These are phyloP conservation scores for Buxus sempervirens DNA, from an alignment of 164 flowering plant species.

Conservation along the genomic window DNA sequence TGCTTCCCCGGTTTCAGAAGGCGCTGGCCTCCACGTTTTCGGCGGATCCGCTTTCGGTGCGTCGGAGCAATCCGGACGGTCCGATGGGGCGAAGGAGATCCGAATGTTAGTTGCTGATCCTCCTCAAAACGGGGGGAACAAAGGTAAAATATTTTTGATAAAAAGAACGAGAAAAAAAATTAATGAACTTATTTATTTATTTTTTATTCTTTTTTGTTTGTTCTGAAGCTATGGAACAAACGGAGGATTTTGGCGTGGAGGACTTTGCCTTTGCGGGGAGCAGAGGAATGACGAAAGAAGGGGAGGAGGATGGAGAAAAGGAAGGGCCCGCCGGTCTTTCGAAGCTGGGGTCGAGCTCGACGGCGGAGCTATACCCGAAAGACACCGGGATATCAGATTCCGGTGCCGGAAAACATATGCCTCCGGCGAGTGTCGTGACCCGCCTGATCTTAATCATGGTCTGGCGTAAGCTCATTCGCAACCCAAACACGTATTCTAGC, in stretches of 20 bases:
- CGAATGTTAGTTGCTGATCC: slow-evolving; percentile 22
- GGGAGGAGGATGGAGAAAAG: slow-evolving; percentile 21
- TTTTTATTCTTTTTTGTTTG: neutral
- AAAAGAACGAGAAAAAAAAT: neutral
- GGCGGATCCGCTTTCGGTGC: slow-evolving; percentile 11
- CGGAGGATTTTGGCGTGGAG: slow-evolving; percentile 3
- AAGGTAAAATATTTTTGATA: slow-evolving; percentile 4
- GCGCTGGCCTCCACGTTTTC: slow-evolving; percentile 12
- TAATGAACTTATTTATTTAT: neutral
- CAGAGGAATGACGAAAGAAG: slow-evolving; percentile 15
- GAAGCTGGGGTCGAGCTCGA: slow-evolving; percentile 32
- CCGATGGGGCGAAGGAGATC: slow-evolving; percentile 26
- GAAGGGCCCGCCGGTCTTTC: slow-evolving; percentile 36
- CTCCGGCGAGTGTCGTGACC: slow-evolving; percentile 32
- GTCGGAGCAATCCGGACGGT: slow-evolving; percentile 12
- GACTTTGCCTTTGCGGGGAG: slow-evolving; percentile 38
- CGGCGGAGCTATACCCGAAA: slow-evolving; percentile 13
- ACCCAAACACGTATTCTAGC: slow-evolving; percentile 34
- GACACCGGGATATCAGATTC: neutral
- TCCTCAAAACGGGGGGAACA: slow-evolving; percentile 16
- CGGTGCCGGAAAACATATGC: slow-evolving; percentile 19
- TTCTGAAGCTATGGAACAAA: neutral
- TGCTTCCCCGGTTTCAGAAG: slow-evolving; percentile 26
- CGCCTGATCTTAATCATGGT: slow-evolving; percentile 32
- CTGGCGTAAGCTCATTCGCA: slow-evolving; percentile 31